These are phyloP conservation scores for Articulospora tetracladia DNA, from an alignment of 495 filamentous ascomycete genomes.

Conservation along the genomic window DNA sequence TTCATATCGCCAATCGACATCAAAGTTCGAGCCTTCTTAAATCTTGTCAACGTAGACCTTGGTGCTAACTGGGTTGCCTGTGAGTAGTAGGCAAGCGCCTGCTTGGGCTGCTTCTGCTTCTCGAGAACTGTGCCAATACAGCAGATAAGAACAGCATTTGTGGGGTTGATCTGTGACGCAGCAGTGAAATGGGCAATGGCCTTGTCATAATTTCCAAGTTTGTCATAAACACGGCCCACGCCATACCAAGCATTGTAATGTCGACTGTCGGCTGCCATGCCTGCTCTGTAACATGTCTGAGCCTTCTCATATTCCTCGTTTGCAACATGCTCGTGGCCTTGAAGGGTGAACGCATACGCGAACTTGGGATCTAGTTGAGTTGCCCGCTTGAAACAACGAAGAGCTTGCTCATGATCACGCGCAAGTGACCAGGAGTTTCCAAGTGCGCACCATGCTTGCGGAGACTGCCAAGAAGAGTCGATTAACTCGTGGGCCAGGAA, in stretches of 20 bases:
- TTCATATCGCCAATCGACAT: conserved; percentile 70
- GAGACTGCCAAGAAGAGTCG: conserved; percentile 80
- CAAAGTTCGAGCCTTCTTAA: conserved; percentile 86
- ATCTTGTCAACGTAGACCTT: conserved; percentile 72
- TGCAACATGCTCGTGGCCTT: conserved; percentile 93
- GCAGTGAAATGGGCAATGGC: conserved; percentile 88
- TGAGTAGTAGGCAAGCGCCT: conserved; percentile 74
- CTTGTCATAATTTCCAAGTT: conserved; percentile 86
- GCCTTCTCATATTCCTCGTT: conserved; percentile 98
- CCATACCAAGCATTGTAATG: conserved; percentile 99
- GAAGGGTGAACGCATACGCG: conserved; percentile 91
- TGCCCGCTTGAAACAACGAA: conserved; percentile 92
- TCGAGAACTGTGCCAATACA: conserved; percentile 88
- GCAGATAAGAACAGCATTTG: conserved; percentile 83
- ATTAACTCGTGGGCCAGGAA: conserved; percentile 87
- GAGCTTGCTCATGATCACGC: conserved; percentile 88
- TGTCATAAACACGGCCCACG: conserved; percentile 87
- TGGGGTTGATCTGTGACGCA: conserved; percentile 83
- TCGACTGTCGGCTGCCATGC: conserved; percentile 76
- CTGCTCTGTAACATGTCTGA: conserved; percentile 74
- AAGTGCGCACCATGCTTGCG: conserved; percentile 91
- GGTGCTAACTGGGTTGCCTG: conserved; percentile 81
- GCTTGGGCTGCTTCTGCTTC: conserved; percentile 72
- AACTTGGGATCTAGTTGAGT: conserved; percentile 86
- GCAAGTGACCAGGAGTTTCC: conserved; percentile 96